phyloP scores from a whole-genome alignment of 1,284 basidiomycete genomes.

The Taiwanofungus camphoratus region DNA sequence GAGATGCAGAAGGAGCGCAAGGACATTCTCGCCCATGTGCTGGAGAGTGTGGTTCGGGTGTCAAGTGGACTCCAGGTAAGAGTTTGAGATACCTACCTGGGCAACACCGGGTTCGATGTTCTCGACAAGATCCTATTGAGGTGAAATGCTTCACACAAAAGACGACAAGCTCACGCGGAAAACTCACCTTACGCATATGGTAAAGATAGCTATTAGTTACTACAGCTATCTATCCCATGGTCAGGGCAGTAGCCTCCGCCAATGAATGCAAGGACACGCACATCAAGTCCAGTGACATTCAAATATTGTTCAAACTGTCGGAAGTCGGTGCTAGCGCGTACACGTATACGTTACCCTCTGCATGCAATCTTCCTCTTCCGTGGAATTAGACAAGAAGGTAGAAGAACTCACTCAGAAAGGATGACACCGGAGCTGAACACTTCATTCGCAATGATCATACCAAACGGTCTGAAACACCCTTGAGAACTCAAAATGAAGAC shows the following conservation, averaged over 20 bases:
- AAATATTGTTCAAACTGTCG: slow-evolving; percentile 93
- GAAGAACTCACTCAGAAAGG: slow-evolving; percentile 73
- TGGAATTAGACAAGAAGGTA: not conserved
- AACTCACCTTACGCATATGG: slow-evolving; percentile 72
- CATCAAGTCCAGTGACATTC: slow-evolving; percentile 81
- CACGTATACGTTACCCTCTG: slow-evolving; percentile 2
- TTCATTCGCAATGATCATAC: slow-evolving; percentile 90
- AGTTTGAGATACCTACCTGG: too few relatives aligned
- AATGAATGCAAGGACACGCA: slow-evolving; percentile 30
- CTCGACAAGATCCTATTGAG: slow-evolving; percentile 63
- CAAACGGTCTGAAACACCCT: slow-evolving; percentile 75
- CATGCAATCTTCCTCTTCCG: not conserved
- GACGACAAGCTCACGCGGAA: not conserved
- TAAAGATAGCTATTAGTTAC: slow-evolving; percentile 93
- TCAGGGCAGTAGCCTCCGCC: slow-evolving; percentile 4
- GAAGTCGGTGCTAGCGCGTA: slow-evolving; percentile 72
- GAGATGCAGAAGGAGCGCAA: slow-evolving; percentile 81
- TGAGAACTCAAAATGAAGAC: slow-evolving; percentile 5
- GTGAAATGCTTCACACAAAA: not conserved
- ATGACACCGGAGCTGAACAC: slow-evolving; percentile 92
- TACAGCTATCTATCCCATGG: slow-evolving; percentile 74
- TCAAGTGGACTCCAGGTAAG: too few relatives aligned
- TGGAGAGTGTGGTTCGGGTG: slow-evolving; percentile 26
- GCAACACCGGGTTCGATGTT: slow-evolving; percentile 80
- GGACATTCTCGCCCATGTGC: slow-evolving; percentile 91